phyloP scores from a whole-genome alignment of 2,329 filamentous ascomycete species.

The Colletotrichum tropicicola region DNA sequence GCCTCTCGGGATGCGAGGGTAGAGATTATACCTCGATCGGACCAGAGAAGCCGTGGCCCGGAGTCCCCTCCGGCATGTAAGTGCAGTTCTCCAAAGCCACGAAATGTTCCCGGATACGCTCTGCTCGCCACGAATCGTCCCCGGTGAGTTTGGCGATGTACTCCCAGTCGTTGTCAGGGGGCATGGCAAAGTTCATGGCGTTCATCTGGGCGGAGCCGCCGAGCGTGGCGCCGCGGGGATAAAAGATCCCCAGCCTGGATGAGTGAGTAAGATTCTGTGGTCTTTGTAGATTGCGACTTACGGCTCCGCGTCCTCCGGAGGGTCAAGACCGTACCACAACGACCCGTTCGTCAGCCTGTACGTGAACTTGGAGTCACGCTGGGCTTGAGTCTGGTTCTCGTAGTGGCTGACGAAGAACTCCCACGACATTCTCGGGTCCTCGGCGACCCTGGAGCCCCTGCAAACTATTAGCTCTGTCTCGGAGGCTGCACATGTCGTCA shows the following conservation, averaged over 20 bases:
- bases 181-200: constrained; percentile 55
- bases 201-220: constrained; percentile 46
- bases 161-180: constrained; percentile 59
- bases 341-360: constrained; percentile 29
- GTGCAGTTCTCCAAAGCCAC: constrained; percentile 54
- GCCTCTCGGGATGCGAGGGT: no score
- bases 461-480: neutral
- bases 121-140: constrained; percentile 57
- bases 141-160: constrained; percentile 58
- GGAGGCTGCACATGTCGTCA: neutral
- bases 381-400: neutral
- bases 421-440: neutral
- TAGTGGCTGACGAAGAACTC: neutral
- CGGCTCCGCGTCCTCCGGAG: constrained; percentile 31
- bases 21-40: constrained; percentile 45
- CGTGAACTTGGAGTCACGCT: neutral
- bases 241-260: constrained; percentile 34
- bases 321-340: constrained; percentile 30
- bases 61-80: constrained; percentile 46
- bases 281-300: neutral
- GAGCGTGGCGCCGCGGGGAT: constrained; percentile 37
- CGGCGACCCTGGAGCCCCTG: neutral
- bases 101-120: constrained; percentile 60
- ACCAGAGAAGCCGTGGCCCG: constrained; percentile 59
- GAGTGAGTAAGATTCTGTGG: neutral